These are phyloP conservation scores for Lodderomyces parapsilosis DNA, from an alignment of 1,139 yeast species.

Conservation along the genomic window DNA sequence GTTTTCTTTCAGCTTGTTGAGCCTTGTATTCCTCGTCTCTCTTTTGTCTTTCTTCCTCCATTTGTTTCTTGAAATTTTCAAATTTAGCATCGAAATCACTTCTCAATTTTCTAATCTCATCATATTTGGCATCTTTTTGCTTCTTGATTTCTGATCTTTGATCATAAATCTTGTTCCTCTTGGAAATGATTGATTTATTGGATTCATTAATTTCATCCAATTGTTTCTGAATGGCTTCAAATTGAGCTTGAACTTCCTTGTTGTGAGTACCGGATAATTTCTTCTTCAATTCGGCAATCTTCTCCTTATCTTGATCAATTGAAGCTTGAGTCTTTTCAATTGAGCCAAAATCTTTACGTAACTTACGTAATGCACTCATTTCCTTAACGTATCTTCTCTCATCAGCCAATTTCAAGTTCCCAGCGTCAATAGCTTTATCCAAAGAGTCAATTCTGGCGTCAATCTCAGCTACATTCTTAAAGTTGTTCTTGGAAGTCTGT, in stretches of 20 bases:
- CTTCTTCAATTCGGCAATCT: conserved; percentile 74
- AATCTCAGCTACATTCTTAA: conserved; percentile 75
- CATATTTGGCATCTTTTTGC: conserved; percentile 67
- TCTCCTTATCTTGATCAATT: conserved; percentile 77
- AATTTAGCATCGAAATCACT: conserved; percentile 68
- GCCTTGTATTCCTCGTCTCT: conserved; percentile 68
- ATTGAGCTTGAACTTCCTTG: conserved; percentile 58
- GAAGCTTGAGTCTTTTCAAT: conserved; percentile 75
- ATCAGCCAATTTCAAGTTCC: conserved; percentile 83
- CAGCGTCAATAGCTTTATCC: conserved; percentile 76
- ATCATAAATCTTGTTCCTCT: conserved; percentile 61
- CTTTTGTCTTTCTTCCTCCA: conserved; percentile 68
- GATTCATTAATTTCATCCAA: conserved; percentile 58
- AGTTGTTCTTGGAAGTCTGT: conserved; percentile 66
- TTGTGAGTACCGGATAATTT: conserved; percentile 62
- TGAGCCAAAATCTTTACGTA: conserved; percentile 74
- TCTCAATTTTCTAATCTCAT: conserved; percentile 62
- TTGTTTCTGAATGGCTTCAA: conserved; percentile 61
- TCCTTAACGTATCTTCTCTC: conserved; percentile 87
- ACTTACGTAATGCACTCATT: conserved; percentile 78
- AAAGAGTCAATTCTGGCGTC: conserved; percentile 69
- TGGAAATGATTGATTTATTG: conserved; percentile 65
- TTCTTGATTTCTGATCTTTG: conserved; percentile 69
- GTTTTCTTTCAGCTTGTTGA: conserved; percentile 56
- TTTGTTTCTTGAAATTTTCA: conserved; percentile 65